These are phyloP conservation scores for Cytauxzoon felis DNA, from an alignment of 169 alveolate genomes.

Conservation along the genomic window DNA sequence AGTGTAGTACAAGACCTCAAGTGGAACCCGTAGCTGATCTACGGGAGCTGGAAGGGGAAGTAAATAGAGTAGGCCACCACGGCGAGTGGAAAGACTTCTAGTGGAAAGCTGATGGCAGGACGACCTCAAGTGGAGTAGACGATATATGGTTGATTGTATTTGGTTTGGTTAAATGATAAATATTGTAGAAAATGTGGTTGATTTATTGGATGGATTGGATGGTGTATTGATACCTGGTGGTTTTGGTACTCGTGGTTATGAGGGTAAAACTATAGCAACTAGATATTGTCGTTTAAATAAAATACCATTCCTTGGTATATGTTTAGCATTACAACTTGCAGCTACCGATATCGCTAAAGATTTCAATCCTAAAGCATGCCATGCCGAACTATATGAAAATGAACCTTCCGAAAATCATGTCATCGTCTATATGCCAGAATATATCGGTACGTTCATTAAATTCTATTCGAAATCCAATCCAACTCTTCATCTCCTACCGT, in stretches of 20 bases:
- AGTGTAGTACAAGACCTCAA: too few species aligned
- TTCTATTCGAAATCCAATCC: too few species aligned
- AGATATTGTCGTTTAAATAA: slow-evolving; percentile 82
- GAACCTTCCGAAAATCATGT: slow-evolving; percentile 53
- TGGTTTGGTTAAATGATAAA: too few species aligned
- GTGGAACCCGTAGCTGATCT: too few species aligned
- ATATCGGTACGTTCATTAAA: too few species aligned
- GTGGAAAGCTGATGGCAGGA: too few species aligned
- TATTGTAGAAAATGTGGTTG: slow-evolving; percentile 78
- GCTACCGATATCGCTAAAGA: slow-evolving; percentile 79
- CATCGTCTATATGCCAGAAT: slow-evolving; percentile 54
- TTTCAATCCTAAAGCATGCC: slow-evolving; percentile 76
- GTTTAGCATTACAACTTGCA: slow-evolving; percentile 93
- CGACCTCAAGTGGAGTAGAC: too few species aligned
- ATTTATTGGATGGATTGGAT: slow-evolving; percentile 67
- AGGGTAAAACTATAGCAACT: slow-evolving; percentile 86
- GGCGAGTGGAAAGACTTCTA: too few species aligned
- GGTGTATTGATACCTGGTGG: slow-evolving; percentile 95
- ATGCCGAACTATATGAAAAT: slow-evolving; percentile 68
- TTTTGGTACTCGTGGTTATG: slow-evolving; percentile 91
- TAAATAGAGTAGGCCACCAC: too few species aligned
- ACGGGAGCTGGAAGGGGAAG: too few species aligned
- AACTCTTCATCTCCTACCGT: too few species aligned
- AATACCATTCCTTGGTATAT: slow-evolving; percentile 88
- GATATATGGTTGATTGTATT: too few species aligned